Evolutionary conservation across 163 green algal genomes (phyloP).

Genomic region (Scenedesmus sp.): DNA sequence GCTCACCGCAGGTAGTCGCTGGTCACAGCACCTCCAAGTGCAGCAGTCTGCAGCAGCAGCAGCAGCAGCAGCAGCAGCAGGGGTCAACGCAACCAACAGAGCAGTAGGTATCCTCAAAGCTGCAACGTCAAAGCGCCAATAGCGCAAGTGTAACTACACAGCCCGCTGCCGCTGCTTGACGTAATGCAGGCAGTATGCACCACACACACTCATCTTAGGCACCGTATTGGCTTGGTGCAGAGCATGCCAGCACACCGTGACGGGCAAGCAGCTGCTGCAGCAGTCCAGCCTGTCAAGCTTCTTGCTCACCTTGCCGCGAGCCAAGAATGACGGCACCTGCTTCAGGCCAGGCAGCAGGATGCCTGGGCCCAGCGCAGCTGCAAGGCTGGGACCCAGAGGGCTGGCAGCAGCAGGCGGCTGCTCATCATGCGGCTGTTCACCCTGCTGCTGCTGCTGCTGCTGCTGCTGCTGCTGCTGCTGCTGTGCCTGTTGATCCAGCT

Average conservation of each 20-base stretch:
- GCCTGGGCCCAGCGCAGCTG: not conserved
- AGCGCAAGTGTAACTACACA: not conserved
- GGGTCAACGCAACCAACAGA: not conserved
- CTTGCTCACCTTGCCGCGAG: constrained; percentile 6
- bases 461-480: too few relatives aligned
- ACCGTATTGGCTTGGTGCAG: not conserved
- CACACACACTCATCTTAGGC: not conserved
- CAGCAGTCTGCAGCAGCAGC: not conserved
- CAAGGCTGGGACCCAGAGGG: not conserved
- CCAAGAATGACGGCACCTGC: constrained; percentile 26
- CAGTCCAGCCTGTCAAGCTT: not conserved
- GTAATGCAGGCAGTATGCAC: too few relatives aligned
- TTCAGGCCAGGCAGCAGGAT: not conserved
- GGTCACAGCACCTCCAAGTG: not conserved
- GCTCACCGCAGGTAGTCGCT: not conserved
- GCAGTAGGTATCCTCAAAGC: too few relatives aligned
- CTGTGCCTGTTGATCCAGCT: not conserved
- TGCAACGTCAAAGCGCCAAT: not conserved
- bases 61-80: not conserved
- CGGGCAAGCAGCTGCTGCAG: not conserved
- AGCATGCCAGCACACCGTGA: not conserved
- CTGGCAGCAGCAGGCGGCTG: not conserved
- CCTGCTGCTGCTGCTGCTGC: not conserved
- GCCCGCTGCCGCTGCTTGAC: too few relatives aligned
- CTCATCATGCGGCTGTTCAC: not conserved